Percentiles rank a stretch among this genome's conserved stretches.
These are phyloP conservation scores for Quercus mongolica DNA, from an alignment of 306 rosid genomes.

Conservation along the genomic window DNA sequence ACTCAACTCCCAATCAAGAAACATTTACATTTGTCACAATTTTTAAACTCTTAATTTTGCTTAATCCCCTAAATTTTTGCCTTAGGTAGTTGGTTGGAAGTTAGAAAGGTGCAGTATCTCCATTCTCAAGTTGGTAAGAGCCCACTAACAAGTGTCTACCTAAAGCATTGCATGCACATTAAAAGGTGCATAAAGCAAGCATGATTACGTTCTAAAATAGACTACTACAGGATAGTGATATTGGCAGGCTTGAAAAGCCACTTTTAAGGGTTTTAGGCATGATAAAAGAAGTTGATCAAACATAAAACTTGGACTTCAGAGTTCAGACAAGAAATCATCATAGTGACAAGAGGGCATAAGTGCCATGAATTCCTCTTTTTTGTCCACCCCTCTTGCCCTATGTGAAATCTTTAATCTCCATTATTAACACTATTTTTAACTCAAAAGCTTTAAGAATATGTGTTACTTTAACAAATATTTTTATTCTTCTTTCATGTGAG, in stretches of 20 bases:
- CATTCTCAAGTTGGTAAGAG: slow-evolving; percentile 1
- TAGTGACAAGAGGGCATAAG: not conserved
- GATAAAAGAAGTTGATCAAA: not conserved
- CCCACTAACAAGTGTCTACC: slow-evolving; percentile 35
- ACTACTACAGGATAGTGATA: not conserved
- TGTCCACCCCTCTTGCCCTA: too few species aligned
- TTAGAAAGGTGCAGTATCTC: not conserved
- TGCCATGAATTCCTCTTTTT: not conserved
- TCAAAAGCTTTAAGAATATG: too few species aligned
- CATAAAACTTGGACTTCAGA: not conserved
- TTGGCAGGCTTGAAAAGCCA: slow-evolving; percentile 25
- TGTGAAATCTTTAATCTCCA: too few species aligned
- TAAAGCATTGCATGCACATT: slow-evolving; percentile 25
- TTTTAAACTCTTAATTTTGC: not conserved
- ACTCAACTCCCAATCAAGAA: not conserved
- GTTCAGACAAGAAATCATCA: not conserved
- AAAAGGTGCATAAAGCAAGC: slow-evolving; percentile 30
- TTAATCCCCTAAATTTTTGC: not conserved
- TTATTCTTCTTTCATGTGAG: too few species aligned
- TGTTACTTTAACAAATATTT: too few species aligned
- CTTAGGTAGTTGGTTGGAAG: not conserved
- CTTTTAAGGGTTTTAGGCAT: not conserved
- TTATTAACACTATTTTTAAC: too few species aligned
- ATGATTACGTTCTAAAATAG: slow-evolving; percentile 25
- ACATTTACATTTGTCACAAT: too few species aligned